Evolutionary conservation across 257 asterid species (phyloP).

Genomic region (Solanum bulbocastanum): DNA sequence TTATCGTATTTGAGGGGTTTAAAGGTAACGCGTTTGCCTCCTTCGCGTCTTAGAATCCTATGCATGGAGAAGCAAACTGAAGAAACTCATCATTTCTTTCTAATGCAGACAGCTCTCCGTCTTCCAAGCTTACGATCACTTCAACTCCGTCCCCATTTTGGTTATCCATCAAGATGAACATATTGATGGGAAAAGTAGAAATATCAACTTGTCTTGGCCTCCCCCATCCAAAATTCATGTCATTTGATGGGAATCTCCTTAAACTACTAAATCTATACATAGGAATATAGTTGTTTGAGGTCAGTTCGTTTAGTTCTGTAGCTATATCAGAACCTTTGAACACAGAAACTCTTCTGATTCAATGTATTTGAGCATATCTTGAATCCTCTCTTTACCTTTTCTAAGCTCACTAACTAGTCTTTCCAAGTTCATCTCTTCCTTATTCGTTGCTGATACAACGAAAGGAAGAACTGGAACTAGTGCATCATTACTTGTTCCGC

Average conservation of each 20-base stretch:
- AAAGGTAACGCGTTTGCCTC: neutral
- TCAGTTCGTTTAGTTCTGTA: neutral
- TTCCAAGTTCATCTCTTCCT: neutral
- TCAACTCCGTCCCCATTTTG: neutral
- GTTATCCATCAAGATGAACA: neutral
- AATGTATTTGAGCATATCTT: neutral
- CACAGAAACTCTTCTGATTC: neutral
- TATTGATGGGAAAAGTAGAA: neutral
- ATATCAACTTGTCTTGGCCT: neutral
- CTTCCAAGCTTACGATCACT: neutral
- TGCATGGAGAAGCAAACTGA: neutral
- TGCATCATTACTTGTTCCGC: neutral
- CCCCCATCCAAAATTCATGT: constrained; percentile 6
- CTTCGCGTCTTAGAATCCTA: neutral
- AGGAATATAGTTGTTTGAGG: neutral
- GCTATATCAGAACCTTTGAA: neutral
- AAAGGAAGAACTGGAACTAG: neutral
- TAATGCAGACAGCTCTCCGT: neutral
- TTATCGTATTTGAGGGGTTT: neutral
- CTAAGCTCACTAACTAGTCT: neutral
- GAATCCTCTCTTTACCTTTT: neutral
- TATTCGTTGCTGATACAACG: neutral
- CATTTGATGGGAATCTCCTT: neutral
- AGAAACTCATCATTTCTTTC: neutral
- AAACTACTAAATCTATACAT: neutral